A percentile compares a stretch with the other conserved stretches of the same genome.
These are phyloP conservation scores for Polytolypa hystricis DNA, from an alignment of 2,329 filamentous ascomycete genomes.

Conservation along the genomic window DNA sequence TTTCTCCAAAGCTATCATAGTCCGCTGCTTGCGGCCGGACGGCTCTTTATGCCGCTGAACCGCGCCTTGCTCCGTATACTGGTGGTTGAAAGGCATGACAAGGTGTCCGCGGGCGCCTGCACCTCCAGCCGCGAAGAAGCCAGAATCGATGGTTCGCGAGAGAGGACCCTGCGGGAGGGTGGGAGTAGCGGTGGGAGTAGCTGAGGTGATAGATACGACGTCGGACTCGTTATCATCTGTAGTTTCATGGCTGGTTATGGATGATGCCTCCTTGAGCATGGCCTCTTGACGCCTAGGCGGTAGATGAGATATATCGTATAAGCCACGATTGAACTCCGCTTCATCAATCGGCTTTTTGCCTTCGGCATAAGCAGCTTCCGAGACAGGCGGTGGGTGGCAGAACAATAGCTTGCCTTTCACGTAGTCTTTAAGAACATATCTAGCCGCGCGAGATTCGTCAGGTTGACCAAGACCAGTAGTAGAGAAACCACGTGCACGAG, in stretches of 20 bases:
- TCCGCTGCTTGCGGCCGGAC: constrained; percentile 67
- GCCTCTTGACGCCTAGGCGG: constrained; percentile 64
- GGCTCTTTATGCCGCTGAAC: constrained; percentile 60
- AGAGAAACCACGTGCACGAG: constrained; percentile 77
- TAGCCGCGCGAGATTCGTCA: constrained; percentile 82
- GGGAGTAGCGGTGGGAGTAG: constrained; percentile 4
- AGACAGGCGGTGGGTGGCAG: constrained; percentile 67
- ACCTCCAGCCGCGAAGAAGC: constrained; percentile 67
- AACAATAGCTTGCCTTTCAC: constrained; percentile 92
- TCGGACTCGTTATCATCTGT: constrained; percentile 22
- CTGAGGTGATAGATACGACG: constrained; percentile 11
- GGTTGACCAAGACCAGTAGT: constrained; percentile 83
- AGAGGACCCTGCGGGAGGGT: constrained; percentile 52
- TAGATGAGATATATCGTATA: constrained; percentile 74
- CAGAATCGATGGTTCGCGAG: constrained; percentile 66
- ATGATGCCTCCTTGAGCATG: constrained; percentile 9
- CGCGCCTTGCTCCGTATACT: constrained; percentile 71
- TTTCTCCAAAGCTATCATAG: constrained; percentile 72
- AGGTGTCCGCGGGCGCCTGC: constrained; percentile 52
- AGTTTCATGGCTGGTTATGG: constrained; percentile 21
- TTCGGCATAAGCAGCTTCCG: constrained; percentile 36
- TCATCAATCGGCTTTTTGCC: constrained; percentile 47
- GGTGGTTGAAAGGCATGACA: constrained; percentile 74
- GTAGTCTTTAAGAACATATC: constrained; percentile 90
- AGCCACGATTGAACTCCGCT: constrained; percentile 71